A percentile compares a stretch with the other conserved stretches of the same genome.
These are phyloP conservation scores for Phytopythium kandeliae DNA, from an alignment of 352 stramenopile species.

Conservation along the genomic window DNA sequence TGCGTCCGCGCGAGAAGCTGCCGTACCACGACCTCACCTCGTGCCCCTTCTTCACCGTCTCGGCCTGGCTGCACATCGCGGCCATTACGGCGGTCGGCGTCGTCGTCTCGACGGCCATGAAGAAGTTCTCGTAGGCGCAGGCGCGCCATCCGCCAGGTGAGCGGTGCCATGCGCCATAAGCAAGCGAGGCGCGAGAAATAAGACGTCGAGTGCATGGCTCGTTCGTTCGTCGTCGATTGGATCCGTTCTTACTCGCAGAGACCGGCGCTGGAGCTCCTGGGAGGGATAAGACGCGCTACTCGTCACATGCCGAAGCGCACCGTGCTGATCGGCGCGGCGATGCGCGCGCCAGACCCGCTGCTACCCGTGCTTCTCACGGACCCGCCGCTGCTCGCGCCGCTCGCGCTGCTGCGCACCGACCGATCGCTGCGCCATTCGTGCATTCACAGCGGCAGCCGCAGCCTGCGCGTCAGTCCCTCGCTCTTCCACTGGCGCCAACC, in stretches of 20 bases:
- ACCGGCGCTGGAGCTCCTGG: not conserved
- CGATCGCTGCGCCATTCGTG: constrained; percentile 26
- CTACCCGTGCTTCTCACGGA: constrained; percentile 36
- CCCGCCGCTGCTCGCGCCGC: constrained; percentile 8
- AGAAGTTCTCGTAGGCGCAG: constrained; percentile 45
- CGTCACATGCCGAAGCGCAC: constrained; percentile 47
- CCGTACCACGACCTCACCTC: constrained; percentile 69
- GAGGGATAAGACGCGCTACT: not conserved
- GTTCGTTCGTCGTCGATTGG: no score
- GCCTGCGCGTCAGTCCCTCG: no score
- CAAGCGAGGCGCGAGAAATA: no score
- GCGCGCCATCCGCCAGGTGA: not conserved
- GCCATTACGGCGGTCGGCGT: constrained; percentile 53
- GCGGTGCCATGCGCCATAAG: no score
- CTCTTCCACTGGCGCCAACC: not conserved
- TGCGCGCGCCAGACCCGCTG: constrained; percentile 33
- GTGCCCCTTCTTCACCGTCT: constrained; percentile 76
- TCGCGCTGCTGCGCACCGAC: constrained; percentile 41
- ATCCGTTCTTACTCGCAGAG: not conserved
- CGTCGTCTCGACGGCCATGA: constrained; percentile 32
- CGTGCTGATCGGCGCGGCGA: constrained; percentile 58
- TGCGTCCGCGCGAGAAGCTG: constrained; percentile 55
- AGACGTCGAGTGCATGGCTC: no score
- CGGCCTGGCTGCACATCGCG: constrained; percentile 70
- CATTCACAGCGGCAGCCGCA: not conserved